These are phyloP conservation scores for Penicillium sp. DNA, from an alignment of 2,329 filamentous ascomycete genomes.

Conservation along the genomic window DNA sequence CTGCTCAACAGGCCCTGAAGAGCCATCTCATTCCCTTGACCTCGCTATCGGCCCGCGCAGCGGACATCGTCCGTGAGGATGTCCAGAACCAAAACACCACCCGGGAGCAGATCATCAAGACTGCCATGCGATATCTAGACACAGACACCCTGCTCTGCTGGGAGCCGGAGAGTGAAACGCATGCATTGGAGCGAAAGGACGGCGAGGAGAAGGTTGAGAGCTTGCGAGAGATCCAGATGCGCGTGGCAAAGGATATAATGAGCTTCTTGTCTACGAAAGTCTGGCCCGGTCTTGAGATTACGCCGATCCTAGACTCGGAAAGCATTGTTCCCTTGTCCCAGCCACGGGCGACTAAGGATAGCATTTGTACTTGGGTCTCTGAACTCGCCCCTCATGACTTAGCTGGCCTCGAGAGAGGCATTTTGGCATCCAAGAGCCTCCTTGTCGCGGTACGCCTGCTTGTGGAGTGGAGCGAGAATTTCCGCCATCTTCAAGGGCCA, in stretches of 20 bases:
- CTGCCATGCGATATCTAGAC: constrained; percentile 78
- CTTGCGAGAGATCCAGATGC: constrained; percentile 70
- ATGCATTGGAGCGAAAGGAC: constrained; percentile 48
- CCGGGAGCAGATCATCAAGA: constrained; percentile 62
- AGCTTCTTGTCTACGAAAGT: constrained; percentile 67
- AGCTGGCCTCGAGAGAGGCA: constrained; percentile 78
- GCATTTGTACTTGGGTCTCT: constrained; percentile 73
- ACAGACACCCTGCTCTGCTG: constrained; percentile 94
- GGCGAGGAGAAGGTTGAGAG: constrained; percentile 53
- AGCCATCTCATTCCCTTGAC: constrained; percentile 89
- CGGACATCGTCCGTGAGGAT: constrained; percentile 75
- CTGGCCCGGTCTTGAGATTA: constrained; percentile 79
- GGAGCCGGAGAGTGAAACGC: constrained; percentile 59
- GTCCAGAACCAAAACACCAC: constrained; percentile 50
- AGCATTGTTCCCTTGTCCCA: constrained; percentile 75
- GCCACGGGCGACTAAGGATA: constrained; percentile 67
- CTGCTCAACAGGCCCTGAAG: constrained; percentile 77
- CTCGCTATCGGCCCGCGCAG: constrained; percentile 74
- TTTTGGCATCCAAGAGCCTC: constrained; percentile 82
- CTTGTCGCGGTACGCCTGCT: constrained; percentile 73
- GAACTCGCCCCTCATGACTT: constrained; percentile 75
- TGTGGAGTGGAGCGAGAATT: constrained; percentile 81
- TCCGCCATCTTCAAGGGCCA: constrained; percentile 51
- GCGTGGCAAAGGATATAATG: constrained; percentile 67
- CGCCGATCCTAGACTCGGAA: constrained; percentile 73